Evolutionary conservation across 225 moss, liverwort and hornwort genomes (phyloP), one percentile per base, ranked within the genome.

Genomic region (Bryum argenteum): DNA sequence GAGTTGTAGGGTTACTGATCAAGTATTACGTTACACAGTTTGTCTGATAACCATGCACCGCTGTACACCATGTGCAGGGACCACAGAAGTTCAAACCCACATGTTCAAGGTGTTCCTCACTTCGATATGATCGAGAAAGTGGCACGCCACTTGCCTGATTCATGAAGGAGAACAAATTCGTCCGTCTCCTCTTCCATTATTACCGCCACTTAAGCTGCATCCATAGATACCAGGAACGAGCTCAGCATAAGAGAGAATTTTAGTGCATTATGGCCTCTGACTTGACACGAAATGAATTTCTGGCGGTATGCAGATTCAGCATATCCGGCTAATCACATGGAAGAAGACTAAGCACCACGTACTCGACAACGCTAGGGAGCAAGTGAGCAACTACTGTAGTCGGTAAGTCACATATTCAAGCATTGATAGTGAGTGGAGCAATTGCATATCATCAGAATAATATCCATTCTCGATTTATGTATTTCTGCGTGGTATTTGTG

Each of bases 281-380:
- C 24, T 13, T 54, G 55, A 14, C 62, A 63, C 21, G 45, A 10
- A 9, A 22, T 43, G 63, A 45, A 54, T 56, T 47, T 23, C 47
- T 56, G 56, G 22, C 6, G 1, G 12, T 13, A 44, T 44, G 44
- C 54, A 69, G 69, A 76, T 69, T 44, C 55, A 53, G 43, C 54
- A 55, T 37, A 76, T 76, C 55, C 54, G 3, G 62, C 54, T 70
- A 63, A 56, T 70, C 76, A 56, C 76, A 70, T 63, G 76, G 70
- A 70, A 56, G 0, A 20, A 12, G 55, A 22, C 69, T 54, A 23
- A 22, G 40, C 5, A 17, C 62, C 45, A 62, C 69, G 45, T 6
- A 63, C 69, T 61, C 52, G 28, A 37, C 28, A 37, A 68, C 42
- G 16, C 10, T 6, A 2, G 73, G 57, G 8, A 33, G 33, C 33